Base-by-base conservation (phyloP, 768 basidiomycete genomes). In the Flagelloscypha sp. region DNA sequence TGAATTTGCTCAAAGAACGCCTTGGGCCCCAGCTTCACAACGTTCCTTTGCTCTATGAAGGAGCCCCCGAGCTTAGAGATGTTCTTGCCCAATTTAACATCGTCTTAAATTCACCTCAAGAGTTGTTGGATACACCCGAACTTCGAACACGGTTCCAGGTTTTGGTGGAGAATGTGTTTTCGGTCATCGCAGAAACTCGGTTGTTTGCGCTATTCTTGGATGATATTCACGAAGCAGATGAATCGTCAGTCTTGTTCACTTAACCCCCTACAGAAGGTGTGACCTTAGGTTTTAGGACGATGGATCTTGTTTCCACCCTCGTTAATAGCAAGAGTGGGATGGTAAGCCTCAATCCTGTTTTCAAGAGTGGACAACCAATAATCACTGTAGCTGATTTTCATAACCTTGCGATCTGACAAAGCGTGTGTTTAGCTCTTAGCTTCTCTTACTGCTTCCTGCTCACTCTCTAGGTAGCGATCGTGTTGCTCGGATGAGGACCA, bases 211-310 rank as follows among this genome's bases (percentile, higher is more conserved):
- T 85, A 33, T 82, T 83, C 46, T 59, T 83, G 28, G 81, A 84
- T 48, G 81, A 84, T 52, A 54, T 84, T 11, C 83, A 85, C 41
- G 80, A 81, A 46, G 81, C 83, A 7, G 76, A 83, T 50, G 72
- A 76, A 40, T 79, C 78, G 72, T 83, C 36, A 33, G 54, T 49
- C 50, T 24, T 47, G 45, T 41, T 29, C 19, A 36, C 17, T 28
- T 24, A 21, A 9, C 15, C 21, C 28, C 28, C 3, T 25, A n/a
- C 13, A 7, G 21, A 18, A 19, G 19, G 33, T 35, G 36, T 35
- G 37, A 36, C 41, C 22, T 31, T 21, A 23, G 20, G 27, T 24
- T 24, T 34, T 24, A 82, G 79, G 22, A 76, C 80, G 3, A 48
- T 85, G 36, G 78, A 80, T 47, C 64, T 85, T 23, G 64, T 85